phyloP scores from a whole-genome alignment of 306 rosid species.

The Lathyrus sativus region DNA sequence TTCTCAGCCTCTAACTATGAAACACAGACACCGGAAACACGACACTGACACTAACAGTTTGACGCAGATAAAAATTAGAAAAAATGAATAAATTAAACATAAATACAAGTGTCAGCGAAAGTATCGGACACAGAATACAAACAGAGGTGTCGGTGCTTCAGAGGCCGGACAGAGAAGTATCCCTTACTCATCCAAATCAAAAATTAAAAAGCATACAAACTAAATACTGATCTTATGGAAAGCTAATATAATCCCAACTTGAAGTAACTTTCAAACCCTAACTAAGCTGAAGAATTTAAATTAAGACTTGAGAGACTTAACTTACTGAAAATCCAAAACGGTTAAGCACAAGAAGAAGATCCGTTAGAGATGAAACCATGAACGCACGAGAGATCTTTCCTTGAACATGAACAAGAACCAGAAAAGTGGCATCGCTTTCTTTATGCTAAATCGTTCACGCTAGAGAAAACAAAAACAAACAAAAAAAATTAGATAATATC shows the following conservation, averaged over 20 bases:
- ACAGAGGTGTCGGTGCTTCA: too few relatives aligned
- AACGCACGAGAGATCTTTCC: slow-evolving; percentile 11
- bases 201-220: slow-evolving; percentile 3
- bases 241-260: not conserved
- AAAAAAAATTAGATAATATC: not conserved
- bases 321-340: slow-evolving; percentile 35
- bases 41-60: too few relatives aligned
- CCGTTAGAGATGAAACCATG: slow-evolving; percentile 31
- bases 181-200: slow-evolving; percentile 24
- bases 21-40: too few relatives aligned
- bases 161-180: slow-evolving; percentile 18
- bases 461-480: not conserved
- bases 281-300: slow-evolving; percentile 31
- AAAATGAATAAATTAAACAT: too few relatives aligned
- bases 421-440: slow-evolving; percentile 28
- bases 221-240: slow-evolving; percentile 27
- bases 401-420: slow-evolving; percentile 40
- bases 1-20: slow-evolving; percentile 35
- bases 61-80: too few relatives aligned
- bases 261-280: slow-evolving; percentile 48
- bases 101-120: too few relatives aligned
- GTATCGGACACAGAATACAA: too few relatives aligned
- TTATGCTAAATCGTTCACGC: slow-evolving; percentile 31
- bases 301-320: slow-evolving; percentile 16
- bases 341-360: slow-evolving; percentile 10